Evolutionary conservation across 257 asterid genomes (phyloP).

Genomic region (Dorcoceras hygrometricum): DNA sequence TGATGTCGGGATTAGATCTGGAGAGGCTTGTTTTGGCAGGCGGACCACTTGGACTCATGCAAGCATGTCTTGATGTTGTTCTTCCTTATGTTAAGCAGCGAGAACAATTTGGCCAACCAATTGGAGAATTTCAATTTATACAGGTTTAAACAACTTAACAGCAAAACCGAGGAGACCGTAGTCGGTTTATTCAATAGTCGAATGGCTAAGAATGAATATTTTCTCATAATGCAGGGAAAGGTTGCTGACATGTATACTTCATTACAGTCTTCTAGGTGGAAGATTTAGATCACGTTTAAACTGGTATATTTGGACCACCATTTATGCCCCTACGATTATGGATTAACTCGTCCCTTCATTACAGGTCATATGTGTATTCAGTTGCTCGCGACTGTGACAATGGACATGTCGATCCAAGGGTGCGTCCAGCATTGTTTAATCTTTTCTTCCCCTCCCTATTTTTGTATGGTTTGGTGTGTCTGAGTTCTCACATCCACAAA

Average conservation of each 20-base stretch:
- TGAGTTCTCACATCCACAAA: neutral
- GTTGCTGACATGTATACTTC: constrained; percentile 95
- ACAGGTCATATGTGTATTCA: constrained; percentile 88
- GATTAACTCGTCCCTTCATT: constrained; percentile 17
- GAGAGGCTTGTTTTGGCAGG: constrained; percentile 97
- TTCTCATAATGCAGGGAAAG: constrained; percentile 67
- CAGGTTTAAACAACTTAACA: constrained; percentile 49
- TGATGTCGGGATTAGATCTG: constrained; percentile 96
- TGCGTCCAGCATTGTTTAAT: constrained; percentile 21
- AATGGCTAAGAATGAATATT: constrained; percentile 18
- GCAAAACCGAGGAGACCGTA: neutral
- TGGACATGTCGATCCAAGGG: constrained; percentile 74
- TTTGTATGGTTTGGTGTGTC: neutral
- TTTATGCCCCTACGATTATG: neutral
- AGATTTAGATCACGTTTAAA: constrained; percentile 8
- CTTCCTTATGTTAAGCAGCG: constrained; percentile 87
- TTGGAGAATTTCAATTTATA: constrained; percentile 88
- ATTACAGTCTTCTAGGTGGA: constrained; percentile 87
- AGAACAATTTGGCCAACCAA: constrained; percentile 90
- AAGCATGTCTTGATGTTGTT: constrained; percentile 88
- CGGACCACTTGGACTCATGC: constrained; percentile 98
- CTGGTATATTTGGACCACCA: neutral
- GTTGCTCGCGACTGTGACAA: constrained; percentile 94
- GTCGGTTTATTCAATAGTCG: constrained; percentile 1
- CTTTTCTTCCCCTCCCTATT: neutral